These are phyloP conservation scores for Aegilops bicornis DNA, from an alignment of 176 grass and related monocot species.

Conservation along the genomic window DNA sequence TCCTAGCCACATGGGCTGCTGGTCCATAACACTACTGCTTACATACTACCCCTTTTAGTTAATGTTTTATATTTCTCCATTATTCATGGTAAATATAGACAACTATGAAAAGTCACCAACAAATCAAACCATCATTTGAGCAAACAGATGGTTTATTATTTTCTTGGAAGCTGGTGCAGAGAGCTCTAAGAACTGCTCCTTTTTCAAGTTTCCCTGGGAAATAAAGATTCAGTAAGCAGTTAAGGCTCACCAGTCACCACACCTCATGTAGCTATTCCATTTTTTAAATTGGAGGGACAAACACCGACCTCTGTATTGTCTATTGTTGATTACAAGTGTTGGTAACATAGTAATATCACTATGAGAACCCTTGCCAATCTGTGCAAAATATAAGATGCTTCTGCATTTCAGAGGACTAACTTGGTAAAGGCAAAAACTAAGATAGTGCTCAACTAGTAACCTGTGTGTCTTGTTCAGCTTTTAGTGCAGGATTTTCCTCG, in stretches of 20 bases:
- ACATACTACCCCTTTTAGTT: too few relatives aligned
- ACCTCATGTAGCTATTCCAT: too few relatives aligned
- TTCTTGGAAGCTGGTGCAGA: conserved; percentile 77
- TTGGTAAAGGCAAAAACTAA: too few relatives aligned
- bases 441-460: conserved; percentile 31
- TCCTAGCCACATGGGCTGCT: too few relatives aligned
- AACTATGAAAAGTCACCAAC: too few relatives aligned
- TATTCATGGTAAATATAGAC: too few relatives aligned
- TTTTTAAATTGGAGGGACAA: background rate
- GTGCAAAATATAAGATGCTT: background rate
- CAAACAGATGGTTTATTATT: conserved; percentile 81
- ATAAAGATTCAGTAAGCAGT: background rate
- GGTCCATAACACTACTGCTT: too few relatives aligned
- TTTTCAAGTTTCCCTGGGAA: conserved; percentile 81
- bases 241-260: too few relatives aligned
- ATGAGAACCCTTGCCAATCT: conserved; percentile 80
- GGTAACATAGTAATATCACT: conserved; percentile 93
- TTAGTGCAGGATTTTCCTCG: conserved; percentile 70
- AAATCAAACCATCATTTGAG: conserved; percentile 73
- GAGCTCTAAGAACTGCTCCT: conserved; percentile 77
- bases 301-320: conserved; percentile 70
- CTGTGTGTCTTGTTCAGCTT: conserved; percentile 88
- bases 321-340: conserved; percentile 91
- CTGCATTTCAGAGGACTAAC: background rate
- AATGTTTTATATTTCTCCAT: too few relatives aligned